phyloP scores from a whole-genome alignment of 116 monocot species.

The Cymodocea nodosa region DNA sequence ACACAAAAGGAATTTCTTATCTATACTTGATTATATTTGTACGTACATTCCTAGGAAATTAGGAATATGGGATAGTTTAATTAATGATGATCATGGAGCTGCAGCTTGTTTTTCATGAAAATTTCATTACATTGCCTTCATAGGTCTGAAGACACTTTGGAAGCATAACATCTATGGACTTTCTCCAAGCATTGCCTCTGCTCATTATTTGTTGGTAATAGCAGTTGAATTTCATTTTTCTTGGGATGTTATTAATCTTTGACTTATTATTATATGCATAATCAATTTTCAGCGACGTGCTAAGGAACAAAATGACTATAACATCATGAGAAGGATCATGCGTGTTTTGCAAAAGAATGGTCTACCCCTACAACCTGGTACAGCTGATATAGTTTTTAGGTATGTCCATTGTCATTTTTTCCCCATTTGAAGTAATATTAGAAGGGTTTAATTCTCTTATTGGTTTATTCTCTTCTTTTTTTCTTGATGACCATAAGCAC shows the following conservation, averaged over 20 bases:
- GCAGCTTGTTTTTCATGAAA: too few relatives aligned
- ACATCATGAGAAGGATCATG: slow-evolving; percentile 70
- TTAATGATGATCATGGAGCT: too few relatives aligned
- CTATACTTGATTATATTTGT: too few relatives aligned
- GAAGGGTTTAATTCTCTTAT: too few relatives aligned
- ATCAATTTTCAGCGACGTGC: slow-evolving; percentile 52
- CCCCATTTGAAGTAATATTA: neutral
- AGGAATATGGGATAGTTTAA: too few relatives aligned
- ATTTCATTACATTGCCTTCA: slow-evolving; percentile 4
- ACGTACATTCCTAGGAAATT: too few relatives aligned
- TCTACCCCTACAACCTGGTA: slow-evolving; percentile 80
- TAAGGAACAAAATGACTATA: slow-evolving; percentile 54
- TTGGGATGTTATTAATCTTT: neutral
- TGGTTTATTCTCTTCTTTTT: neutral
- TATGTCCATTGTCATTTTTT: slow-evolving; percentile 8
- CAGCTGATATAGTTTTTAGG: slow-evolving; percentile 96
- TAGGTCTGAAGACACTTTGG: slow-evolving; percentile 80
- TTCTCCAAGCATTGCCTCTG: slow-evolving; percentile 77
- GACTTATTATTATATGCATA: neutral
- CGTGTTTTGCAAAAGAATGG: slow-evolving; percentile 41
- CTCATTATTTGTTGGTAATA: slow-evolving; percentile 80
- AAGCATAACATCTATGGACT: slow-evolving; percentile 94
- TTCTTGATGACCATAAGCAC: too few relatives aligned
- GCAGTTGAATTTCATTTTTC: neutral
- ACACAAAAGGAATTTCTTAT: too few relatives aligned